A percentile compares a stretch with the other conserved stretches of the same genome.
Conservation (phyloP, 306 rosid genomes). For the Amphicarpaea edgeworthii region DNA sequence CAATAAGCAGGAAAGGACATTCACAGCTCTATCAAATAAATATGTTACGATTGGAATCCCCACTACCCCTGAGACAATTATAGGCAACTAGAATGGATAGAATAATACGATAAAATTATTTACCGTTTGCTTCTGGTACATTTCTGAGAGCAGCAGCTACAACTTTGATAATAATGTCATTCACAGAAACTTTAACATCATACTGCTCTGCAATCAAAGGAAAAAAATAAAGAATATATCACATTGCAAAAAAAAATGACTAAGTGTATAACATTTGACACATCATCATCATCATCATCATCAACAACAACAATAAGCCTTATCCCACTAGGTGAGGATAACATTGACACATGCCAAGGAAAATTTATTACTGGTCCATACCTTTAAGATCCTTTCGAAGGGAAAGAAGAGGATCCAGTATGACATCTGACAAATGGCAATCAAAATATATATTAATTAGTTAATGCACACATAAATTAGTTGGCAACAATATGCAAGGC, state of each 20-base stretch:
- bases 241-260: slow-evolving; percentile 19
- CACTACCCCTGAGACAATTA: slow-evolving; percentile 17
- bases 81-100: slow-evolving; percentile 22
- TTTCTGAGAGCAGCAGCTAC: slow-evolving; percentile 91
- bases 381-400: slow-evolving; percentile 94
- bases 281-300: neutral
- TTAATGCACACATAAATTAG: slow-evolving; percentile 24
- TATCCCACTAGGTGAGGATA: slow-evolving; percentile 19
- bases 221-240: slow-evolving; percentile 43
- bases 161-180: slow-evolving; percentile 94
- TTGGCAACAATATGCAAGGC: slow-evolving; percentile 33
- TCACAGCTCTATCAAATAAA: neutral
- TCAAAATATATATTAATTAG: slow-evolving; percentile 37
- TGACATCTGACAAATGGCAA: slow-evolving; percentile 68
- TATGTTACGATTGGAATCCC: neutral
- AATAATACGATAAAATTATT: slow-evolving; percentile 37
- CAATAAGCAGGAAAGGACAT: slow-evolving; percentile 23
- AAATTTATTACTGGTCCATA: slow-evolving; percentile 45
- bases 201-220: slow-evolving; percentile 75
- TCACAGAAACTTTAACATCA: slow-evolving; percentile 95
- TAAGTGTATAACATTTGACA: slow-evolving; percentile 32
- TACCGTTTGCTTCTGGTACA: slow-evolving; percentile 96
- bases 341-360: slow-evolving; percentile 9
- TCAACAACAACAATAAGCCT: neutral
- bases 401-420: slow-evolving; percentile 89